Conservation (phyloP, 2,329 filamentous ascomycete species). For the Aspergillus quadricinctus region DNA sequence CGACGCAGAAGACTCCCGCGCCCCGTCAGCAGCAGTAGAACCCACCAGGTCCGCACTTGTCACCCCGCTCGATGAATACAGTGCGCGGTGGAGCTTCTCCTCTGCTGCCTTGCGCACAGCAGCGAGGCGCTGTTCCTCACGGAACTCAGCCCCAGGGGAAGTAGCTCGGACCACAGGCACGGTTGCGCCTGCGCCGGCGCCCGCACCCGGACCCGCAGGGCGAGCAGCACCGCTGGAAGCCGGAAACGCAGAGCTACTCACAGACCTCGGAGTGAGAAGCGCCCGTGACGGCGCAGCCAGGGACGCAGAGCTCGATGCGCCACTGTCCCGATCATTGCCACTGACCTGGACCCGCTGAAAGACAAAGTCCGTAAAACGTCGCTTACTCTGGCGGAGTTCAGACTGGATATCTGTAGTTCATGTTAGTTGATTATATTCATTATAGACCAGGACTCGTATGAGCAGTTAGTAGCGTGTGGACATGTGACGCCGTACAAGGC, state of each 20-base stretch:
- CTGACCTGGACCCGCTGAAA: constrained; percentile 40
- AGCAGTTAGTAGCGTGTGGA: not conserved
- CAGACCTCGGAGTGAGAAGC: constrained; percentile 31
- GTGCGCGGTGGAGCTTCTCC: constrained; percentile 25
- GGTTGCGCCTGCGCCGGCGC: constrained; percentile 12
- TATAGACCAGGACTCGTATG: not conserved
- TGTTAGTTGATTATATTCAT: constrained; percentile 6
- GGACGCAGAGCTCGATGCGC: constrained; percentile 11
- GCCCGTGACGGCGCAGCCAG: constrained; percentile 21
- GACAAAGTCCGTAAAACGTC: constrained; percentile 46
- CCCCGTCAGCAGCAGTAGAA: not conserved
- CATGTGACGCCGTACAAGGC: not conserved
- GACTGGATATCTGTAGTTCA: constrained; percentile 41
- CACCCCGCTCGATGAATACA: constrained; percentile 19
- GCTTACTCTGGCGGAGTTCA: constrained; percentile 41
- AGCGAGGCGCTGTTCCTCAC: constrained; percentile 29
- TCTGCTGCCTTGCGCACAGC: constrained; percentile 25
- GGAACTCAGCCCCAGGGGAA: constrained; percentile 39
- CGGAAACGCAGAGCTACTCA: constrained; percentile 26
- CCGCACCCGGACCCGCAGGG: constrained; percentile 3
- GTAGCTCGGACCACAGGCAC: constrained; percentile 41
- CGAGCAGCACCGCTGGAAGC: not conserved
- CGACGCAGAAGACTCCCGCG: constrained; percentile 7
- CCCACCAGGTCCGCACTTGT: not conserved
- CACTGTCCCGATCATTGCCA: constrained; percentile 11